Percentiles rank a stretch among this genome's conserved stretches.
Evolutionary conservation across 2,329 filamentous ascomycete species (phyloP).

Genomic region (Botryotinia narcissicola): DNA sequence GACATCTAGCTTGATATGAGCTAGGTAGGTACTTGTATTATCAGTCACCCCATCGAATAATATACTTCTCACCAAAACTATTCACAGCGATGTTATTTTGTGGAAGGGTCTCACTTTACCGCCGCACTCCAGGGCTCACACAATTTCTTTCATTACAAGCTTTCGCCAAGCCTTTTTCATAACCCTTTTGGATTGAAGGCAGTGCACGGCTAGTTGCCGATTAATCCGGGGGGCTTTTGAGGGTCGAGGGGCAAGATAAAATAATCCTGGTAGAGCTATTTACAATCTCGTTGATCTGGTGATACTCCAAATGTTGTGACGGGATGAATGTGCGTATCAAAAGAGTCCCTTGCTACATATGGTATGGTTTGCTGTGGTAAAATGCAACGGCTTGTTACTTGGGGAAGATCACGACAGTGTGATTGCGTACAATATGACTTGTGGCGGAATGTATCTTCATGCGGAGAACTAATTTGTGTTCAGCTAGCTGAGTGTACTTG

Average conservation of each 20-base stretch:
- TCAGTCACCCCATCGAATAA: background rate
- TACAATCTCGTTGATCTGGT: background rate
- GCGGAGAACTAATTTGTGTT: background rate
- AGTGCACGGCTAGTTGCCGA: background rate
- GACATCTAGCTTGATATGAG: background rate
- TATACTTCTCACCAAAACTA: background rate
- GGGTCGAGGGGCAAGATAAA: background rate
- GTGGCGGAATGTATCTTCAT: background rate
- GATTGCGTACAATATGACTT: background rate
- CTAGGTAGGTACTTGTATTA: background rate
- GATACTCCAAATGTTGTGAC: background rate
- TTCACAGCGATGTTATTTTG: background rate
- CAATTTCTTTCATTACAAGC: background rate
- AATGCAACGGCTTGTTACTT: background rate
- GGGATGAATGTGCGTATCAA: background rate
- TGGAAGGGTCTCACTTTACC: background rate
- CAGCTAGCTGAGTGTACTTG: slow-evolving; percentile 1
- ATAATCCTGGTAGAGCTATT: background rate
- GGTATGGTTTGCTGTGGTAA: background rate
- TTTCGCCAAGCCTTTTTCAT: background rate
- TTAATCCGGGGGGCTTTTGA: background rate
- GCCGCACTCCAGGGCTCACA: background rate
- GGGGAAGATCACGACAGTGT: background rate
- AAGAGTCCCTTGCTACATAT: background rate
- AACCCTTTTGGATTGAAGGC: background rate